Base-by-base conservation (phyloP, 208 protist species). In the Trypanosoma rangeli region DNA sequence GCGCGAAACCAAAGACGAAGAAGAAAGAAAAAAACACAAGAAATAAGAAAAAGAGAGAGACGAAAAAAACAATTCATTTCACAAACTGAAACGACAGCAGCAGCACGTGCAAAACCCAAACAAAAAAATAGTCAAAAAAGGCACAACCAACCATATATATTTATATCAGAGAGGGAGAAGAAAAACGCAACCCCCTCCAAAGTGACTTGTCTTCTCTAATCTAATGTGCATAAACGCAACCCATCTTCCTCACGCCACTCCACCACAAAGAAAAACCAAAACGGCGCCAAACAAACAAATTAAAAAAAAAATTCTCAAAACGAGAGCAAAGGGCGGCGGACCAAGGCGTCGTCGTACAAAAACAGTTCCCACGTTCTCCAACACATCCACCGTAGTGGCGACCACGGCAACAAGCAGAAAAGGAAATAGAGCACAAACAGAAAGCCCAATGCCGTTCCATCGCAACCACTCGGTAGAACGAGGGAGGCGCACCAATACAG, bases 341-440 rank as follows among this genome's bases (percentile, higher is more conserved):
- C 78, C 20, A 92, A 72, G 1, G 82, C 82, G 53, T 92, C 86
- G 56, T 88, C 86, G 68, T 88, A 72, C 20, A 76, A 55, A 56
- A 92, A 78, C 5, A 88, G 62, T 24, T 48, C 46, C 82, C 82
- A 88, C 37, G 76, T 76, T 24, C 67, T 64, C n/a, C 74, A 24
- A 73, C 69, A 88, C 67, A 88, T 55, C 68, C 72, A 77, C 26
- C 76, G 73, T 52, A 87, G 75, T 3, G 83, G 86, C 64, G 81
- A 91, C 28, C 67, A 59, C 2, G 74, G 70, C 58, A 84, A 10
- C 13, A 77, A 71, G 54, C 57, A 66, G 9, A 74, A 80, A 10
- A 83, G 50, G 1, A 78, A 52, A 62, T 84, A 91, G 26, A 79
- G 73, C 16, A 84, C 15, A 42, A 85, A 59, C 48, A 87, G 29